A percentile compares a stretch with the other conserved stretches of the same genome.
Conservation (phyloP, 1,284 basidiomycete genomes). For the Papiliotrema terrestris region DNA sequence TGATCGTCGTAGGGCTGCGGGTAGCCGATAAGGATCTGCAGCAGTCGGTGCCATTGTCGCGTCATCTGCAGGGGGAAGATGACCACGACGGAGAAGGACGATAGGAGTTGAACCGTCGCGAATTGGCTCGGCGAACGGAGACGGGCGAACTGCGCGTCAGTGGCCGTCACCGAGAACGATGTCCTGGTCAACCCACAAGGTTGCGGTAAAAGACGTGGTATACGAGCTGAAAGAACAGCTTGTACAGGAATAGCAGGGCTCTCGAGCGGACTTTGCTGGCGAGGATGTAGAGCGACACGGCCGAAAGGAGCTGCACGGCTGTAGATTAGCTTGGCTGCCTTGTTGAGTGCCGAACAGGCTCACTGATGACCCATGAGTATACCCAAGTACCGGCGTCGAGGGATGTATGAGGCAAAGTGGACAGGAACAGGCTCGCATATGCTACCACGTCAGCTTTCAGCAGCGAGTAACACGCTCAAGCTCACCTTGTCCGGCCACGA, state of each 20-base stretch:
- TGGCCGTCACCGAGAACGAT: too few species aligned
- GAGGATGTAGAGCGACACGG: constrained; percentile 53
- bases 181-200: constrained; percentile 37
- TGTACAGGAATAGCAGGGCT: constrained; percentile 56
- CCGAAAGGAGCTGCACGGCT: constrained; percentile 52
- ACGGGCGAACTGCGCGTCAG: constrained; percentile 34
- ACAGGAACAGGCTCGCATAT: constrained; percentile 56
- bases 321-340: background rate
- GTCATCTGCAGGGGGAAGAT: constrained; percentile 58
- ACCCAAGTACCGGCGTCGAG: constrained; percentile 58
- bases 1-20: constrained; percentile 54
- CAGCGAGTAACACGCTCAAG: background rate
- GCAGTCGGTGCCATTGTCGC: constrained; percentile 45
- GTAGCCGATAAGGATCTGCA: constrained; percentile 51
- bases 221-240: constrained; percentile 51
- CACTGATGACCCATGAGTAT: constrained; percentile 54
- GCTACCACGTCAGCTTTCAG: constrained; percentile 22
- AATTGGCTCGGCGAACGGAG: constrained; percentile 50
- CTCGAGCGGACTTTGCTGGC: constrained; percentile 53
- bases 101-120: constrained; percentile 55
- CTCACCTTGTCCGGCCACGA: constrained; percentile 56
- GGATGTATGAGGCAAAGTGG: constrained; percentile 55
- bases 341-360: constrained; percentile 7
- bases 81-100: constrained; percentile 54
- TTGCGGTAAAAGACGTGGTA: constrained; percentile 51